Evolutionary conservation across 768 basidiomycete genomes (phyloP).

Genomic region (Hypholoma sublateritium): DNA sequence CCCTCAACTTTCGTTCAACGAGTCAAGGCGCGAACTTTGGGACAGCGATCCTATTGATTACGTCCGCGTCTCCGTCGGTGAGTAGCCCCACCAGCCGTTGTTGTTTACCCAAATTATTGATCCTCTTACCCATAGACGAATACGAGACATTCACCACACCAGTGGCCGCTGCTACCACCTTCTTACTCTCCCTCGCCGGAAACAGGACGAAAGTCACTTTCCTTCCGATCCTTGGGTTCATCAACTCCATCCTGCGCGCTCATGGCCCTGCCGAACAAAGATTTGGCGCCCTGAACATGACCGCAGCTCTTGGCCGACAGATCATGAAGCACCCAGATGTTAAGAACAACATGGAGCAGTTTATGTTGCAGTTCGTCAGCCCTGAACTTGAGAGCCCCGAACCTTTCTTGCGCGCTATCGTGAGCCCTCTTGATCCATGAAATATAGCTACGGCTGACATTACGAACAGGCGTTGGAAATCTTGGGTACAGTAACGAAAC

Average conservation of each 20-base stretch:
- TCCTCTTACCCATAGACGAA: conserved; percentile 53
- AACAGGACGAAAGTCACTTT: conserved; percentile 84
- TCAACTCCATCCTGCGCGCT: conserved; percentile 72
- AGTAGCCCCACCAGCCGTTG: conserved; percentile 6
- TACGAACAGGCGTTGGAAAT: conserved; percentile 72
- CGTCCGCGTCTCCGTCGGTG: conserved; percentile 73
- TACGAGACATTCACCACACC: conserved; percentile 79
- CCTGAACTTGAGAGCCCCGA: conserved; percentile 68
- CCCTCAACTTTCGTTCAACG: conserved; percentile 82
- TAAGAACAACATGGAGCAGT: conserved; percentile 72
- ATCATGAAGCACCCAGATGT: conserved; percentile 87
- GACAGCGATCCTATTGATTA: conserved; percentile 83
- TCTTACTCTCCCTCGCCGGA: conserved; percentile 75
- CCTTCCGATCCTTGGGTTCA: conserved; percentile 74
- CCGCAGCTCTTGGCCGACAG: conserved; percentile 69
- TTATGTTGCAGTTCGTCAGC: conserved; percentile 71
- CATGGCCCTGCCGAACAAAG: conserved; percentile 52
- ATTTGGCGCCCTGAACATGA: conserved; percentile 87
- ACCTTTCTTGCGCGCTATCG: conserved; percentile 77
- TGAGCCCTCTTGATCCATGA: conserved; percentile 36
- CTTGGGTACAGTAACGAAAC: conserved; percentile 69
- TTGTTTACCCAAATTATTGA: not conserved
- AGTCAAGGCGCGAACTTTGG: conserved; percentile 69
- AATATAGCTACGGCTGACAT: conserved; percentile 1
- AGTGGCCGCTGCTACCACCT: conserved; percentile 75